Base-by-base conservation (phyloP, 805 yeast species). In the Wickerhamomyces sydowiorum region DNA sequence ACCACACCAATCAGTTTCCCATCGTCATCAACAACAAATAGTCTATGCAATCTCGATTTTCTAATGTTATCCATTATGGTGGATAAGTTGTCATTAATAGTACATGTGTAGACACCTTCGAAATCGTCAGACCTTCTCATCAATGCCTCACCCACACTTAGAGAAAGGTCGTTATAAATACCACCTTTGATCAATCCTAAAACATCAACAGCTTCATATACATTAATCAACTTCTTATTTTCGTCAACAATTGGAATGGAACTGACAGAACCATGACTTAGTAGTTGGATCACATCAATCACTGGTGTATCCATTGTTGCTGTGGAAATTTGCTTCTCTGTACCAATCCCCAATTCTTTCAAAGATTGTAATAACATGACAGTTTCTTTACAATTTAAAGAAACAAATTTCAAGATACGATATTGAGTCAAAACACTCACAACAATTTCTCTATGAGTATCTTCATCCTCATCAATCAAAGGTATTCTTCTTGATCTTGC, bases 61-160 rank as follows among this genome's bases (percentile, higher is more conserved):
- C 97, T 77, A 45, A 93, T 88, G 28, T 96, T 90, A 60, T 90
- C 96, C 80, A 93, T 75, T 43, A 93, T 84, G 14, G 95, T 87
- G 47, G 91, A 83, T 44, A 93, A 68, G 48, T 90, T 75, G 61
- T 93, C 99, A 51, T 80, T 75, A 50, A 80, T 72, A 0, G 97
- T 87, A 65, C 99, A 93, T 0, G 98, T 93, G 64, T 89, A 87
- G 13, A 93, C 98, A 45, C 99, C 99, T 64, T 93, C 98, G 55
- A 91, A 93, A 60, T 93, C 97, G 52, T 90, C 96, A 4, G 96
- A 82, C 58, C 96, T 73, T 64, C 96, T 80, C 80, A 93, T 78
- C 40, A 93, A 69, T 0, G 98, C 98, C 62, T 93, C 97, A 3
- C 99, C 99, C 4, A 93, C 96, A 44, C 91, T 82, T 51, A 93